Conservation (phyloP, 139 green algal species). For the Bryopsis sp. region DNA sequence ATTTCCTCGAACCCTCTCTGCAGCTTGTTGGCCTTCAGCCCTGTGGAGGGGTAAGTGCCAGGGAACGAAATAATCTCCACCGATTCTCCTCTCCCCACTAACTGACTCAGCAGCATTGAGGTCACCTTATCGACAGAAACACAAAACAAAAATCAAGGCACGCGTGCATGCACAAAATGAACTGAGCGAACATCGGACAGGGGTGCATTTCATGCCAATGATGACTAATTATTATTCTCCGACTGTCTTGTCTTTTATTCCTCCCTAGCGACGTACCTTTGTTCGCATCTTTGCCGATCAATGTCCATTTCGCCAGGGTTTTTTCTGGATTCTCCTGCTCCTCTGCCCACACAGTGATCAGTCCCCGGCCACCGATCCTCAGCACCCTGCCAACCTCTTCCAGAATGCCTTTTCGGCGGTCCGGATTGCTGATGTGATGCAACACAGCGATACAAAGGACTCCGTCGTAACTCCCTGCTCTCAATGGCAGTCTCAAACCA, state of each 20-base stretch:
- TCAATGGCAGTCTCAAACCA: constrained; percentile 64
- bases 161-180: no score
- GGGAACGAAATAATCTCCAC: constrained; percentile 87
- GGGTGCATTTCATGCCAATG: no score
- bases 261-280: no score
- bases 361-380: constrained; percentile 42
- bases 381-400: constrained; percentile 67
- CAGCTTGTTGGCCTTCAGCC: constrained; percentile 30
- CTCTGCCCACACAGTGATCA: constrained; percentile 88
- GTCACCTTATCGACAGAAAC: no score
- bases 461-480: constrained; percentile 57
- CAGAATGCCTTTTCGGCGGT: constrained; percentile 55
- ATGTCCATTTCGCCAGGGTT: constrained; percentile 80
- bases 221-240: no score
- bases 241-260: no score
- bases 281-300: no score
- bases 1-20: neutral
- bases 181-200: no score
- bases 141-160: no score
- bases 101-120: no score
- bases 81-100: no score
- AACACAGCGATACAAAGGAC: constrained; percentile 94
- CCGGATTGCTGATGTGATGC: constrained; percentile 78
- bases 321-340: constrained; percentile 81
- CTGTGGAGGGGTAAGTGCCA: constrained; percentile 93